Evolutionary conservation across 2,329 filamentous ascomycete genomes (phyloP), one percentile per base, ranked within the genome.

Genomic region (Calonectria crousiana): DNA sequence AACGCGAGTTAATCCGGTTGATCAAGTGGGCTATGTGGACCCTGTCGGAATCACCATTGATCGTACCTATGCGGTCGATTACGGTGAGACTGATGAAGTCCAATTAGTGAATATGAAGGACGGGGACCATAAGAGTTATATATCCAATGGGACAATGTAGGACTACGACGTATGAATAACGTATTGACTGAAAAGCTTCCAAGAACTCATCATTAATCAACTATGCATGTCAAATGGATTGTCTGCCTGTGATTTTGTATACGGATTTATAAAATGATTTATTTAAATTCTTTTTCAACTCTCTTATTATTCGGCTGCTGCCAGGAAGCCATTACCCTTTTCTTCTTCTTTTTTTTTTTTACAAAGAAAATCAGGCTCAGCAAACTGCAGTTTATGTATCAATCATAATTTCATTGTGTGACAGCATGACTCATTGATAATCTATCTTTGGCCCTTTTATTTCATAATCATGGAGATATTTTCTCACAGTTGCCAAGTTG

Each of bases 401-500:
- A 32, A 32, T 32, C 30, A 9, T 9, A 32, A 32, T 32, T 32
- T 32, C n/a, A 32, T 32, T 32, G 30, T 32, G 5, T 32, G 9
- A 32, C 9, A 32, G 1, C 1, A 32, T 32, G 5, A 32, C 30
- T 32, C 30, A 32, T 32, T 32, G 5, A 36, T 10, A 36, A 18
- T 38, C 14, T 38, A 38, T 16, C 1, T 38, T 38, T 38, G 14
- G 5, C 18, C n/a, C 3, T 30, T 60, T 36, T 26, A 20, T 28
- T 26, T 8, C 9, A 28, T 28, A 28, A 16, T 36, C 36, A n/a
- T 20, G 8, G 18, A 62, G 36, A 36, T 76, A 67, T 32, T 75
- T 47, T 16, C 71, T 41, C 34, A 77, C 67, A 8, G 73, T 78
- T 14, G 76, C 75, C 47, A 78, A 20, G 32, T 78, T 77, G 2